Percentiles rank a stretch among this genome's conserved stretches.
phyloP scores from a whole-genome alignment of 192 early-diverging fungal species.

The Coemansia sp. region DNA sequence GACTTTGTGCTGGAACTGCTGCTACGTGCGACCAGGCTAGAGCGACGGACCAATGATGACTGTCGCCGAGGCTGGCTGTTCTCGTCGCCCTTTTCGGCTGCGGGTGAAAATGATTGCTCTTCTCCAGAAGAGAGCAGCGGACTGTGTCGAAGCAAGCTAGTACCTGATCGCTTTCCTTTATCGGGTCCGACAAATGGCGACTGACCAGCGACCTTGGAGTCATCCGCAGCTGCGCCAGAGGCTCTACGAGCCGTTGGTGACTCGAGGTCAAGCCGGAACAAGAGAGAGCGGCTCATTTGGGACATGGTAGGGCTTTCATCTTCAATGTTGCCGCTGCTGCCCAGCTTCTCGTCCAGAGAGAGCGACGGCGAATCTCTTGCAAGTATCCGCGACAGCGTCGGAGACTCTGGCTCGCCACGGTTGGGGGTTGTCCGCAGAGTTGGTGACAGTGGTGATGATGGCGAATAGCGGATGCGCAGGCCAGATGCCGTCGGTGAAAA shows the following conservation, averaged over 20 bases:
- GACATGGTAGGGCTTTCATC: constrained; percentile 50
- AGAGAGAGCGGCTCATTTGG: constrained; percentile 48
- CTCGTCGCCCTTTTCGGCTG: neutral
- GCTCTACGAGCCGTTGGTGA: constrained; percentile 31
- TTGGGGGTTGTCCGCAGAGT: constrained; percentile 32
- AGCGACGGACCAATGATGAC: constrained; percentile 13
- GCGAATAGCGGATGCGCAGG: constrained; percentile 47
- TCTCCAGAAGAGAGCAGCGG: constrained; percentile 14
- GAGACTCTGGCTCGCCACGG: constrained; percentile 49
- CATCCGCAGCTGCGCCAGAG: neutral
- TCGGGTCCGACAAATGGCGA: constrained; percentile 24
- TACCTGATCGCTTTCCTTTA: neutral
- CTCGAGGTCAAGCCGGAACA: constrained; percentile 48
- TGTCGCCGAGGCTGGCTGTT: constrained; percentile 2
- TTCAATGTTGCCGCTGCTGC: constrained; percentile 18
- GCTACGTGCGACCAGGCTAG: constrained; percentile 11
- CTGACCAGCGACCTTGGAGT: neutral
- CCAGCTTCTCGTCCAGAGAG: constrained; percentile 40
- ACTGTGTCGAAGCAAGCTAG: constrained; percentile 11
- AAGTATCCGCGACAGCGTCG: constrained; percentile 39
- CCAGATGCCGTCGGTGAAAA: constrained; percentile 46
- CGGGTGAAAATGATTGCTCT: neutral
- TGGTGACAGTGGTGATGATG: constrained; percentile 48
- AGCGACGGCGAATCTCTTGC: constrained; percentile 32
- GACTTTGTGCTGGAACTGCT: constrained; percentile 8